Percentiles rank a stretch among this genome's conserved stretches.
These are phyloP conservation scores for Funneliformis caledonium DNA, from an alignment of 371 early-diverging fungal species.

Conservation along the genomic window DNA sequence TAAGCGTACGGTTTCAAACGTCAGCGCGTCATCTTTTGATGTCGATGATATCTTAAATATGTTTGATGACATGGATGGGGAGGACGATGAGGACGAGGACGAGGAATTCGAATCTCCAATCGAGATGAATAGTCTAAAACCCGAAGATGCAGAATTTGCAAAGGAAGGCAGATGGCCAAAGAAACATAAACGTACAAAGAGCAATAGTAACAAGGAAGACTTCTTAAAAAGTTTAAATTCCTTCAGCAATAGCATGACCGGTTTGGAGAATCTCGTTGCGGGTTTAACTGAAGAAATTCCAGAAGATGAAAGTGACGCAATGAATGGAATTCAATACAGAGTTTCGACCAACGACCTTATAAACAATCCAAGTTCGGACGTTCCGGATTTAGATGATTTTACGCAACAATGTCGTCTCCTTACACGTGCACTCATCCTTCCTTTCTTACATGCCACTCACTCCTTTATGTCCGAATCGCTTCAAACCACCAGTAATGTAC, in stretches of 20 bases:
- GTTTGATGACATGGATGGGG: constrained; percentile 8
- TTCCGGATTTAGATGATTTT: constrained; percentile 50
- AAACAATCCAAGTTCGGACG: constrained; percentile 25
- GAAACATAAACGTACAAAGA: constrained; percentile 10
- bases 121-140: neutral
- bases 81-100: neutral
- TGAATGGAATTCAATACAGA: neutral
- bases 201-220: neutral
- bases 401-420: constrained; percentile 50
- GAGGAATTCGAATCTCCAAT: neutral
- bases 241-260: neutral
- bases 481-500: constrained; percentile 46
- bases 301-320: neutral
- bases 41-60: neutral
- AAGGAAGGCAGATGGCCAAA: neutral
- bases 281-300: neutral
- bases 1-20: neutral
- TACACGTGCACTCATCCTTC: constrained; percentile 48
- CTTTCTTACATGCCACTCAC: constrained; percentile 50
- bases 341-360: constrained; percentile 8
- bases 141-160: neutral
- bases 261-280: neutral
- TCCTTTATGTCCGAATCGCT: constrained; percentile 49
- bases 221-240: neutral
- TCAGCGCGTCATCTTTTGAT: constrained; percentile 3